Evolutionary conservation across 805 yeast genomes (phyloP), one percentile per base, ranked within the genome.

Genomic region (Starmerella etchellsii): DNA sequence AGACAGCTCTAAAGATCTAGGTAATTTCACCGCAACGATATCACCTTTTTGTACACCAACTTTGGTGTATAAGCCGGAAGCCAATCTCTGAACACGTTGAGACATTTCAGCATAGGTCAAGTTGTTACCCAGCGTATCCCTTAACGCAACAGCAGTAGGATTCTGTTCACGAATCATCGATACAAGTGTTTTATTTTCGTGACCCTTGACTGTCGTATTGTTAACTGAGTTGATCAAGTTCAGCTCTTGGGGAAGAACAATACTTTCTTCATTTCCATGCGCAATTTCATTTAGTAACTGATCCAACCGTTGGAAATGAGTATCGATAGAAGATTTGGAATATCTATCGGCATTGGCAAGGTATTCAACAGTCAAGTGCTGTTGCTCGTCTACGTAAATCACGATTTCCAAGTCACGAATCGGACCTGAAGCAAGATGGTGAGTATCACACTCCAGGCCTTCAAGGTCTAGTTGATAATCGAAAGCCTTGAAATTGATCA

Each of bases 401-500:
- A 38, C 46, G 5, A 45, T 15, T 15, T 45, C 48, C 9, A 45
- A 24, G 21, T 45, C 48, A 15, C 48, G 36, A n/a, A 45, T 36
- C 4, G 48, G 48, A 8, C 48, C 48, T 1, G 48, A 41, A 3
- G 48, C 48, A 10, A 45, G 18, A 26, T 45, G 48, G 21, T 42
- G 46, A 2, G 48, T 45, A 9, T 3, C 29, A 9, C 30, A 18
- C 1, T 42, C 37, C 11, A 42, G 18, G 2, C 37, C 38, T 8
- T 36, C 39, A 22, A 45, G 39, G 18, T 45, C 48, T 6, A 45
- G 31, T 15, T 27, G 36, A 15, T 34, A 45, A 21, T 45, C 48
- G n/a, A 45, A 45, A 2, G 43, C 43, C 23, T 45, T 45, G 34
- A 33, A 39, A 18, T 45, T 45, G 29, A 45, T 42, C 2, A 45